Conservation (phyloP, 2,329 filamentous ascomycete species). For the Colletotrichum plurivorum region DNA sequence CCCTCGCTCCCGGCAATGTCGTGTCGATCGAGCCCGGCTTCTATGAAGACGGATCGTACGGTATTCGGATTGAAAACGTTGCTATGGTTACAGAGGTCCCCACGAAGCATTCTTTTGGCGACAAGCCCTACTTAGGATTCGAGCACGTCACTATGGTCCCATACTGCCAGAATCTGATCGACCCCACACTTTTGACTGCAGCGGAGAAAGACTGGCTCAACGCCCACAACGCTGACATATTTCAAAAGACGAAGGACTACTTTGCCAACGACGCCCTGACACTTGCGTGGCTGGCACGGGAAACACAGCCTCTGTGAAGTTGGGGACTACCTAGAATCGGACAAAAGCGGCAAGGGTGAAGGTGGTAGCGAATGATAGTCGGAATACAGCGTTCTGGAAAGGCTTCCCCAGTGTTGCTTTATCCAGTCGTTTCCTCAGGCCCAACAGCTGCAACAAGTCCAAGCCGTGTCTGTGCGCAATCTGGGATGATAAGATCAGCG, state of each 20-base stretch:
- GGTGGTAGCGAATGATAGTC: slow-evolving; percentile 75
- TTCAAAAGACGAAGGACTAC: slow-evolving; percentile 83
- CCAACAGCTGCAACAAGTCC: slow-evolving; percentile 49
- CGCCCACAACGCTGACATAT: slow-evolving; percentile 84
- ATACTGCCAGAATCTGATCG: slow-evolving; percentile 90
- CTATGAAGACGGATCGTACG: slow-evolving; percentile 95
- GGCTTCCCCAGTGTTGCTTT: slow-evolving; percentile 38
- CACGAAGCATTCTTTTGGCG: slow-evolving; percentile 89
- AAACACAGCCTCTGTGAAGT: slow-evolving; percentile 75
- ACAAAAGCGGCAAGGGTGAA: slow-evolving; percentile 75
- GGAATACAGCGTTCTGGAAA: slow-evolving; percentile 36
- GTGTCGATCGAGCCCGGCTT: slow-evolving; percentile 97
- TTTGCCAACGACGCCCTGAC: slow-evolving; percentile 82
- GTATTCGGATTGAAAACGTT: slow-evolving; percentile 97
- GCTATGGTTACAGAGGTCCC: slow-evolving; percentile 91
- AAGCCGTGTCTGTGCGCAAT: slow-evolving; percentile 52
- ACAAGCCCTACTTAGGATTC: slow-evolving; percentile 94
- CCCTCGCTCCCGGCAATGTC: slow-evolving; percentile 92
- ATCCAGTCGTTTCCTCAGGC: slow-evolving; percentile 49
- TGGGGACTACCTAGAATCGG: slow-evolving; percentile 56
- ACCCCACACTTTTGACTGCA: slow-evolving; percentile 77
- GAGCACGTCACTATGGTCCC: slow-evolving; percentile 98
- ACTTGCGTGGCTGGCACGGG: slow-evolving; percentile 85
- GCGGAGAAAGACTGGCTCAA: slow-evolving; percentile 91
- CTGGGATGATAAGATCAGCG: slow-evolving; percentile 41